Evolutionary conservation across 169 alveolate species (phyloP).

Genomic region (Plasmodium yoelii): DNA sequence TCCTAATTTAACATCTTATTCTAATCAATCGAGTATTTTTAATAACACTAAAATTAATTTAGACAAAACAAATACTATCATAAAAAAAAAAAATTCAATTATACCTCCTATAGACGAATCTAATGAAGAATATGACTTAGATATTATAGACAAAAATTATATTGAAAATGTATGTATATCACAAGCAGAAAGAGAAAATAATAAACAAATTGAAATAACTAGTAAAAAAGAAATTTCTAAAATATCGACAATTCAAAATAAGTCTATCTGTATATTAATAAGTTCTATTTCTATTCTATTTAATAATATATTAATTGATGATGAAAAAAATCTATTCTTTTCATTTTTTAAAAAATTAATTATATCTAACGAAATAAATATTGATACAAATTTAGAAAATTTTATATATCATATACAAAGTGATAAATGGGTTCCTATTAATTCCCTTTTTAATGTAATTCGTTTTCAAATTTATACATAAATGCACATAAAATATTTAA

Average conservation of each 20-base stretch:
- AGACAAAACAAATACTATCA: background rate
- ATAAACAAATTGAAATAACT: conserved; percentile 31
- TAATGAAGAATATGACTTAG: conserved; percentile 53
- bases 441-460: conserved; percentile 42
- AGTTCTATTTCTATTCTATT: conserved; percentile 47
- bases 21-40: conserved; percentile 1
- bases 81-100: conserved; percentile 3
- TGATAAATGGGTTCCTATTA: conserved; percentile 37
- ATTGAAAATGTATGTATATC: conserved; percentile 63
- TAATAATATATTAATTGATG: conserved; percentile 58
- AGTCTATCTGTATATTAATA: conserved; percentile 36
- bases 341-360: conserved; percentile 39
- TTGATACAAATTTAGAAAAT: conserved; percentile 22
- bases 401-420: conserved; percentile 45
- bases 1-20: background rate
- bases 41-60: background rate
- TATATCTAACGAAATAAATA: conserved; percentile 4
- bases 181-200: conserved; percentile 69
- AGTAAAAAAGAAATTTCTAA: conserved; percentile 61
- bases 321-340: conserved; percentile 42
- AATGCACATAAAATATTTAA: background rate
- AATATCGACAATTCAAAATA: conserved; percentile 36
- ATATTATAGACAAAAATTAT: conserved; percentile 59
- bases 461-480: background rate
- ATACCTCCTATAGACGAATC: conserved; percentile 6